These are phyloP conservation scores for Lichtheimia hyalospora DNA, from an alignment of 371 early-diverging fungal genomes.

Conservation along the genomic window DNA sequence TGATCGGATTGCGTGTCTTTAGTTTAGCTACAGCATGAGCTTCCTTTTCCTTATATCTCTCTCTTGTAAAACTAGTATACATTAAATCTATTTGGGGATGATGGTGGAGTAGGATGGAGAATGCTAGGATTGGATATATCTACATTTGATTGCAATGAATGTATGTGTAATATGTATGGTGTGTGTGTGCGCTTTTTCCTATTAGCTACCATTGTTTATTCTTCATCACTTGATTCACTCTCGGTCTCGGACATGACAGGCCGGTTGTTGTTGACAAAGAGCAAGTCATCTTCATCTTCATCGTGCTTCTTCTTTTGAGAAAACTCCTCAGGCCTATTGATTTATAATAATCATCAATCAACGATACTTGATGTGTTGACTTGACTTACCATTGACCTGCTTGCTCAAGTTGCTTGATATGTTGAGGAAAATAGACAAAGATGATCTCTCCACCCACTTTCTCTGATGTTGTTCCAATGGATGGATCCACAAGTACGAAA, in stretches of 20 bases:
- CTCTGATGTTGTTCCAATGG: conserved; percentile 51
- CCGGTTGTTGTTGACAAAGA: conserved; percentile 71
- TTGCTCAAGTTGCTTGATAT: conserved; percentile 72
- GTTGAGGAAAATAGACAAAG: conserved; percentile 72
- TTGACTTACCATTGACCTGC: conserved; percentile 59
- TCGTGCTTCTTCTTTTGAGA: conserved; percentile 22
- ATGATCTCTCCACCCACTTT: conserved; percentile 82
- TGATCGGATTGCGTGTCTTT: conserved; percentile 9
- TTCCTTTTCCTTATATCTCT: too few species aligned
- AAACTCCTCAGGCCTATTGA: conserved; percentile 41
- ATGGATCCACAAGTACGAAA: conserved; percentile 71
- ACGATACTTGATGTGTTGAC: conserved; percentile 2
- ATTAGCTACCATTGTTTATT: conserved; percentile 2
- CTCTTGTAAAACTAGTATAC: too few species aligned
- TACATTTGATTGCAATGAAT: background rate
- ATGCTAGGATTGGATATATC: background rate
- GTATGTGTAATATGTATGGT: background rate
- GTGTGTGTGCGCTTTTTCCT: background rate
- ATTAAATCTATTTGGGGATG: background rate
- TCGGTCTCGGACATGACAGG: conserved; percentile 44
- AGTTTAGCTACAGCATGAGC: conserved; percentile 2
- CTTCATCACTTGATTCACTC: conserved; percentile 28
- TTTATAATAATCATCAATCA: background rate
- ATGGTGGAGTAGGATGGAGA: background rate
- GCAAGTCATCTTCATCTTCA: conserved; percentile 51